These are phyloP conservation scores for Periconia sp. DNA, from an alignment of 2,329 filamentous ascomycete genomes.

Conservation along the genomic window DNA sequence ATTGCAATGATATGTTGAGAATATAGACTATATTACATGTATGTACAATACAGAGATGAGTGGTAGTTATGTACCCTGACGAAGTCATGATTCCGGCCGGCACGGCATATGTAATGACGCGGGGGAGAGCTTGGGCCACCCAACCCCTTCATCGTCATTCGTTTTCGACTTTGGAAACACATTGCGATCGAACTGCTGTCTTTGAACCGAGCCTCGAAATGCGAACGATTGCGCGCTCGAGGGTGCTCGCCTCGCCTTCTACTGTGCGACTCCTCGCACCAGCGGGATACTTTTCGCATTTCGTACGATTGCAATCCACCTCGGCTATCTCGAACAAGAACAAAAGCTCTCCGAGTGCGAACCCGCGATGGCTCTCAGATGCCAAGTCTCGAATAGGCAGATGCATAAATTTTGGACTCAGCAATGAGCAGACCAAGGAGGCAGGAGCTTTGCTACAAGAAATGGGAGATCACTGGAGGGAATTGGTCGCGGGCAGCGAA, in stretches of 20 bases:
- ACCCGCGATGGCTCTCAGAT: slow-evolving; percentile 70
- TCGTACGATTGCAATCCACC: slow-evolving; percentile 14
- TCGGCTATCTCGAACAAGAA: slow-evolving; percentile 4
- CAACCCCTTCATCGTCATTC: neutral
- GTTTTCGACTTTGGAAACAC: neutral
- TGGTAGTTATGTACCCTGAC: neutral
- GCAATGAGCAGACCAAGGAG: slow-evolving; percentile 57
- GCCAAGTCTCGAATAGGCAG: slow-evolving; percentile 69
- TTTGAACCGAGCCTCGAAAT: slow-evolving; percentile 10
- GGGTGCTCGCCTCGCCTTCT: slow-evolving; percentile 12
- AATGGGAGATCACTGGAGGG: slow-evolving; percentile 68
- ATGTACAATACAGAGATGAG: neutral
- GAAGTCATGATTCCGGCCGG: neutral
- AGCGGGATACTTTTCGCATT: slow-evolving; percentile 4
- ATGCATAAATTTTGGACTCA: slow-evolving; percentile 74
- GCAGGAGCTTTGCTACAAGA: slow-evolving; percentile 62
- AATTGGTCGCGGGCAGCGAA: slow-evolving; percentile 71
- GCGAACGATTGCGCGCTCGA: slow-evolving; percentile 18
- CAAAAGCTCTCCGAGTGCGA: slow-evolving; percentile 31
- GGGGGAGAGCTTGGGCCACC: slow-evolving; percentile 13
- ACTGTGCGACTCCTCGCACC: neutral
- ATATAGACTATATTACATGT: too few species aligned
- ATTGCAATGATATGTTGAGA: too few species aligned
- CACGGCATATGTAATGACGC: neutral
- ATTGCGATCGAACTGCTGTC: neutral